Conservation (phyloP, 441 rosid species). For the Brassica balearica region DNA sequence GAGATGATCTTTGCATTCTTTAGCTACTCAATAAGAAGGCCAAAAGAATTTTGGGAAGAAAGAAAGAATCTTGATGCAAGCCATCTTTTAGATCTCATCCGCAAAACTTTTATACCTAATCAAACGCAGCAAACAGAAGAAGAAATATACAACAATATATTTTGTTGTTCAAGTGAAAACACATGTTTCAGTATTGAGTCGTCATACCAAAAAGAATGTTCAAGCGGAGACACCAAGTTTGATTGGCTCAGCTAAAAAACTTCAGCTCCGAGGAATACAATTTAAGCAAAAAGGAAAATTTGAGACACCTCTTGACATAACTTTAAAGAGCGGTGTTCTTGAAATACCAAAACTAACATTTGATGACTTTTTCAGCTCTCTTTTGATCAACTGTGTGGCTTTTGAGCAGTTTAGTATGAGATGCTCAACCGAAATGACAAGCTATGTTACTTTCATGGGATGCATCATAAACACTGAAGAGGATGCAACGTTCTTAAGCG, state of each 20-base stretch:
- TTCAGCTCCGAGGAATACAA: not conserved
- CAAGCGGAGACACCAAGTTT: not conserved
- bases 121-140: not conserved
- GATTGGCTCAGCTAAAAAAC: slow-evolving; percentile 8
- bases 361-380: not conserved
- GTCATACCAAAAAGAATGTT: not conserved
- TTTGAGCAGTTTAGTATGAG: slow-evolving; percentile 8
- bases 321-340: not conserved
- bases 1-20: slow-evolving; percentile 1
- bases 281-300: not conserved
- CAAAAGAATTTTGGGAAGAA: slow-evolving; percentile 1
- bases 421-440: not conserved
- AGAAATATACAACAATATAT: not conserved
- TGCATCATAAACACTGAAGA: not conserved
- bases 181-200: not conserved
- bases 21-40: not conserved
- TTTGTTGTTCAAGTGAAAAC: not conserved
- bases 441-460: slow-evolving; percentile 5
- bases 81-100: slow-evolving; percentile 16
- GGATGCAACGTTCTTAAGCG: not conserved
- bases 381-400: slow-evolving; percentile 9
- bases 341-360: not conserved
- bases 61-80: not conserved
- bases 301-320: not conserved
- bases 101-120: not conserved